Percentiles rank a stretch among this genome's conserved stretches.
These are phyloP conservation scores for Phylloporus scabripes DNA, from an alignment of 768 basidiomycete genomes.

Conservation along the genomic window DNA sequence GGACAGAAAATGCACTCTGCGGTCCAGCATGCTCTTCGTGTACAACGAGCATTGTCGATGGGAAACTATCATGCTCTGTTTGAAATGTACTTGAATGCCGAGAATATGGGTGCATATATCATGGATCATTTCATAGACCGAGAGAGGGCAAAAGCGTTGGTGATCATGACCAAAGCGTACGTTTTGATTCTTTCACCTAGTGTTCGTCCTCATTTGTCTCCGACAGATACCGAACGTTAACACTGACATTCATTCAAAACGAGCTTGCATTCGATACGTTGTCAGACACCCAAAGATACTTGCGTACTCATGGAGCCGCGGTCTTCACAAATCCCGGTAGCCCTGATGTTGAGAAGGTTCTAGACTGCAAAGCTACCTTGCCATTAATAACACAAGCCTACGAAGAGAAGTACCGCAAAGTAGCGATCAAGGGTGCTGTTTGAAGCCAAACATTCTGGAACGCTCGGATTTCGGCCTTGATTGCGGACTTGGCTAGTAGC, in stretches of 20 bases:
- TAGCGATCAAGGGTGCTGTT: slow-evolving; percentile 91
- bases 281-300: slow-evolving; percentile 59
- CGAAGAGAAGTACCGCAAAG: slow-evolving; percentile 79
- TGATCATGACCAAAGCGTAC: slow-evolving; percentile 91
- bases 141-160: slow-evolving; percentile 80
- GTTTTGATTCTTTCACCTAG: slow-evolving; percentile 29
- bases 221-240: slow-evolving; percentile 74
- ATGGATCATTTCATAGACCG: slow-evolving; percentile 98
- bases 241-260: slow-evolving; percentile 69
- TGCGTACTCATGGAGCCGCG: slow-evolving; percentile 62
- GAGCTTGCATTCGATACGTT: slow-evolving; percentile 81
- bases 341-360: slow-evolving; percentile 54
- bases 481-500: slow-evolving; percentile 3
- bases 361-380: slow-evolving; percentile 68
- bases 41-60: slow-evolving; percentile 84
- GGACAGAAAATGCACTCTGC: slow-evolving; percentile 77
- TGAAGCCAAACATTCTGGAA: slow-evolving; percentile 30
- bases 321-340: slow-evolving; percentile 60
- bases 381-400: slow-evolving; percentile 55
- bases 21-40: slow-evolving; percentile 84
- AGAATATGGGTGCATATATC: slow-evolving; percentile 97
- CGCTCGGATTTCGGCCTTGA: slow-evolving; percentile 4
- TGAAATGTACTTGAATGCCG: slow-evolving; percentile 72
- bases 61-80: slow-evolving; percentile 95
- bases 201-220: not conserved